phyloP scores from a whole-genome alignment of 1,284 basidiomycete species.

The Leccinum pachyderme region DNA sequence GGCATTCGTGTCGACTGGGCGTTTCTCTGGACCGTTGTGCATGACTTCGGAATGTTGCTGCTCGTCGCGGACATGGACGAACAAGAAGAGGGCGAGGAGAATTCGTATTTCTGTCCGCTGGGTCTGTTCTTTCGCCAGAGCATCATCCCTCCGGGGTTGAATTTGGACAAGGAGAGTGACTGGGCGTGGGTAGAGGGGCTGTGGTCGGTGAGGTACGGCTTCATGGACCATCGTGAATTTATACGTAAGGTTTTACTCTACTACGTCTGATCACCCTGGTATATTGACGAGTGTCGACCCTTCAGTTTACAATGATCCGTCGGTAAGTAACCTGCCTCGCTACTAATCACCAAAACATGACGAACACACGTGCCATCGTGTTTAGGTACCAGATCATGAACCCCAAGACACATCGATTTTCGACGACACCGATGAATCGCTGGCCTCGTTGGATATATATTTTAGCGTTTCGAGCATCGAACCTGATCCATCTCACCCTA shows the following conservation, averaged over 20 bases:
- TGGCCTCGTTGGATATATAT: constrained; percentile 46
- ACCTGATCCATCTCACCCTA: constrained; percentile 47
- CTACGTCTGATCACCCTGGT: neutral
- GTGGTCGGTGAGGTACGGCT: constrained; percentile 65
- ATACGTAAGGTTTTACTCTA: constrained; percentile 42
- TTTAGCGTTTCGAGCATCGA: constrained; percentile 43
- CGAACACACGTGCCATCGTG: constrained; percentile 1
- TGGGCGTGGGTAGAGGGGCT: constrained; percentile 63
- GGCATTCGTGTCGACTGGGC: constrained; percentile 56
- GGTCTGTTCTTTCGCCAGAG: constrained; percentile 56
- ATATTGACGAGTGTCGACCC: constrained; percentile 8
- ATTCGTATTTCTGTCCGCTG: constrained; percentile 45
- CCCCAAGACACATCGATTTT: constrained; percentile 48
- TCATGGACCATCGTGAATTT: constrained; percentile 64
- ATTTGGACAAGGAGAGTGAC: constrained; percentile 44
- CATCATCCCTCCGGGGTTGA: constrained; percentile 38
- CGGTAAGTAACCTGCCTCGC: constrained; percentile 32
- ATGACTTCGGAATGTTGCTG: constrained; percentile 52
- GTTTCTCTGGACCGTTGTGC: constrained; percentile 56
- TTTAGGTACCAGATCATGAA: constrained; percentile 29
- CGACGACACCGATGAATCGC: constrained; percentile 48
- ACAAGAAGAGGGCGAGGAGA: constrained; percentile 12
- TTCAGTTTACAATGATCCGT: constrained; percentile 50
- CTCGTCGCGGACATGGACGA: constrained; percentile 37
- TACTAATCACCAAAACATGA: neutral